Conservation (phyloP, 2,329 filamentous ascomycete species). For the Apiospora aurea region DNA sequence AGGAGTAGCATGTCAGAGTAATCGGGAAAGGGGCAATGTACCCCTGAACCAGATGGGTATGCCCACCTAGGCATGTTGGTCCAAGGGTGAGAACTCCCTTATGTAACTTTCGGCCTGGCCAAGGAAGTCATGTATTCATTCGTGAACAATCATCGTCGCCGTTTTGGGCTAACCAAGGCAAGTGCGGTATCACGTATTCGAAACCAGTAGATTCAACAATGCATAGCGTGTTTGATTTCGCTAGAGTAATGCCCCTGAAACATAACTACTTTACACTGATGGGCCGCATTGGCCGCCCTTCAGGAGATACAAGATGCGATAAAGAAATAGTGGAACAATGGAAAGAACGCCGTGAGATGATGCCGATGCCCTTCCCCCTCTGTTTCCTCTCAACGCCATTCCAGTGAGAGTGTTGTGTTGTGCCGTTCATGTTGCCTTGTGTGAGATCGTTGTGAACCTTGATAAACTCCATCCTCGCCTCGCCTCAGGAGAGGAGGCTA, state of each 20-base stretch:
- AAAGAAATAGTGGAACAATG: no score
- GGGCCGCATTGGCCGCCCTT: neutral
- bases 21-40: no score
- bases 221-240: neutral
- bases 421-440: neutral
- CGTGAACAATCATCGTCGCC: neutral
- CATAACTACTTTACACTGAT: slow-evolving; percentile 10
- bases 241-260: neutral
- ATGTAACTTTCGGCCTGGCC: no score
- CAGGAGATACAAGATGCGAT: neutral
- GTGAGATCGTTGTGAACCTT: neutral
- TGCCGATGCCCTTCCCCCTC: neutral
- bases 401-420: neutral
- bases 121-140: neutral
- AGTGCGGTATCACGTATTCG: no score
- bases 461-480: neutral
- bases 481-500: neutral
- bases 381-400: neutral
- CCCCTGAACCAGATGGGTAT: no score
- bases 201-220: neutral
- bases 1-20: no score
- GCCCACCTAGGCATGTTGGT: no score
- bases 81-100: no score
- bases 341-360: neutral
- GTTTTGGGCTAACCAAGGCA: no score